phyloP scores from a whole-genome alignment of 202 grass and related monocot genomes.

The Carex arenaria region DNA sequence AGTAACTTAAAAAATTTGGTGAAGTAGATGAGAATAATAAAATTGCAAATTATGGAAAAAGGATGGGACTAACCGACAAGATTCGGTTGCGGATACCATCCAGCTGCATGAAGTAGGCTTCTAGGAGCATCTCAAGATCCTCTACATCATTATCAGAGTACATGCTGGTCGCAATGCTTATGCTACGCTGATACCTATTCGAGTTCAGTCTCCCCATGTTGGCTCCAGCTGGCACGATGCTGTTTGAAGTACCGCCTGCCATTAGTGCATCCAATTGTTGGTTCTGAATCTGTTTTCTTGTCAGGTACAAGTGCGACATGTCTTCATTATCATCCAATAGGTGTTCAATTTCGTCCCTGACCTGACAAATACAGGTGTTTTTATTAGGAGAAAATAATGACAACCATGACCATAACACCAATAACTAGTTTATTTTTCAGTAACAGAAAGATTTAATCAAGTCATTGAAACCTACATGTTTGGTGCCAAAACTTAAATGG shows the following conservation, averaged over 20 bases:
- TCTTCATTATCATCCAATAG: slow-evolving; percentile 96
- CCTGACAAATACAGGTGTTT: slow-evolving; percentile 40
- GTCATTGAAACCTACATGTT: not conserved
- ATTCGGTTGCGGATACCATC: slow-evolving; percentile 96
- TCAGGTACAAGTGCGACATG: slow-evolving; percentile 92
- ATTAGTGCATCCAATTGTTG: slow-evolving; percentile 85
- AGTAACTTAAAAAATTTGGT: not conserved
- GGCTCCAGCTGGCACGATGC: slow-evolving; percentile 51
- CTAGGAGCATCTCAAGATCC: slow-evolving; percentile 96
- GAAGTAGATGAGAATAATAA: not conserved
- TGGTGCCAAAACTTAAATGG: not conserved
- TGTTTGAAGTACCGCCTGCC: slow-evolving; percentile 66
- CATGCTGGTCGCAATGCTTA: slow-evolving; percentile 74
- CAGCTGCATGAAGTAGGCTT: slow-evolving; percentile 99
- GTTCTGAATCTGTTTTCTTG: slow-evolving; percentile 91
- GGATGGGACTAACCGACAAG: slow-evolving; percentile 65
- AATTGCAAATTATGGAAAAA: not conserved
- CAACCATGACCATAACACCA: not conserved
- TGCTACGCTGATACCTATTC: slow-evolving; percentile 45
- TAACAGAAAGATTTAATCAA: not conserved
- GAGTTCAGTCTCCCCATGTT: slow-evolving; percentile 48
- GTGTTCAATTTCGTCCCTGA: slow-evolving; percentile 98
- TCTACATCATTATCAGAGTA: slow-evolving; percentile 92
- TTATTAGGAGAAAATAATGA: not conserved
- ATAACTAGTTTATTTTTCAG: not conserved